Base-by-base conservation (phyloP, 2,329 filamentous ascomycete genomes). In the Leptographium radiaticola region DNA sequence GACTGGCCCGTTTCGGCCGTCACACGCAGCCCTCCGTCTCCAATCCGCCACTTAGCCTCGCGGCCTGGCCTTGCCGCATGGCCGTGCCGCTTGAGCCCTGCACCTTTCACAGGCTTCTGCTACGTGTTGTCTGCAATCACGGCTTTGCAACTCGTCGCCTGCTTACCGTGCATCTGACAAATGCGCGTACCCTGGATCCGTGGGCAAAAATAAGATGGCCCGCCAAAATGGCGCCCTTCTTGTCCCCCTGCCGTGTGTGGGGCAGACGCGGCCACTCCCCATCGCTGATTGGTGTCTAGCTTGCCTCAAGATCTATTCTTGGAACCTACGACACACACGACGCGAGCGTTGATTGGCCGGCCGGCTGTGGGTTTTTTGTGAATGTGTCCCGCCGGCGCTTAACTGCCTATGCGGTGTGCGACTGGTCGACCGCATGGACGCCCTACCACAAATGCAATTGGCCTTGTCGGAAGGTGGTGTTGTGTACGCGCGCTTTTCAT, bases 311-410 rank as follows among this genome's bases (percentile, higher is more conserved):
- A 44, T 53, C 52, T 53, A 53, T 53, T 53, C 46, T 49, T 49
- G 18, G 52, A 31, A 38, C 46, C 7, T 31, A 9, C 52, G 18
- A 45, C 16, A 20, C 4, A 10, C 18, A n/a, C 36, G 20, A 9
- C 6, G 30, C 12, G 2, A 2, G 36, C 30, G 1, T 25, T 20
- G 13, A 53, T 53, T 53, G 51, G 51, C 38, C 38, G 4, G 25
- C 2, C 38, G 20, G 13, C 13, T 31, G 30, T 30, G 40, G 16
- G 3, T 52, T 16, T 8, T 36, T 6, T 43, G 36, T 38, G 39
- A 43, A 44, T 18, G 46, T 49, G 44, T 38, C 46, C 36, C 18
- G 45, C 45, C 20, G 52, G 52, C 52, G 52, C 52, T 53, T 53
- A 53, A 46, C 51, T 18, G 5, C 12, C 36, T 42, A 52, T 36